Evolutionary conservation across 208 protist genomes (phyloP).

Genomic region (Novymonas esmeraldas): DNA sequence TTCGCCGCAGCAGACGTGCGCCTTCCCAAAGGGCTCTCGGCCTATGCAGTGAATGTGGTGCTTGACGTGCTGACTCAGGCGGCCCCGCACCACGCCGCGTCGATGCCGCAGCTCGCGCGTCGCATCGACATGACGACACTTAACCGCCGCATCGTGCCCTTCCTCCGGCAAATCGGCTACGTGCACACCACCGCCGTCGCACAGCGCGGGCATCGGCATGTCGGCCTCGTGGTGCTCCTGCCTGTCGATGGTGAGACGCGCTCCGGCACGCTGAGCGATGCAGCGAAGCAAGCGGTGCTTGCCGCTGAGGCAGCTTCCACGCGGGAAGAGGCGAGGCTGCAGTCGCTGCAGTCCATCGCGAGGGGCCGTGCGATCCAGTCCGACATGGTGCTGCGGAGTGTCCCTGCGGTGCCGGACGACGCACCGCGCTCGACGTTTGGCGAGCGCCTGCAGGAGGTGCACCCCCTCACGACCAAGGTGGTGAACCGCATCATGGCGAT

Average conservation of each 20-base stretch:
- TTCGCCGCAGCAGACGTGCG: conserved; percentile 13
- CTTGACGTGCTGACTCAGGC: conserved; percentile 56
- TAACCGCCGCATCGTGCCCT: conserved; percentile 55
- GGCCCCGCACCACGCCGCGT: conserved; percentile 45
- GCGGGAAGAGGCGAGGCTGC: not conserved
- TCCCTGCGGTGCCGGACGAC: conserved; percentile 47
- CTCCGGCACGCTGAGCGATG: conserved; percentile 27
- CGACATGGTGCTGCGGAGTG: conserved; percentile 35
- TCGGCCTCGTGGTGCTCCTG: conserved; percentile 68
- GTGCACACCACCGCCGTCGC: conserved; percentile 62
- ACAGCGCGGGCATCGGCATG: conserved; percentile 30
- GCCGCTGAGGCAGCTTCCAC: conserved; percentile 15
- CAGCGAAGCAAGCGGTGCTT: conserved; percentile 27
- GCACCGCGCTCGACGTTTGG: conserved; percentile 22
- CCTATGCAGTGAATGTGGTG: conserved; percentile 56
- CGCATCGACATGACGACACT: conserved; percentile 52
- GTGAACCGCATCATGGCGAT: conserved; percentile 55
- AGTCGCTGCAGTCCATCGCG: conserved; percentile 1
- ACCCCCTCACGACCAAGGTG: conserved; percentile 14
- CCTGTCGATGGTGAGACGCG: conserved; percentile 15
- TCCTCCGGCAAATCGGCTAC: conserved; percentile 41
- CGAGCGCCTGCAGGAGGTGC: conserved; percentile 22
- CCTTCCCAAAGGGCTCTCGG: conserved; percentile 56
- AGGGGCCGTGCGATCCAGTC: conserved; percentile 23
- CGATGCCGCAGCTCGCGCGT: conserved; percentile 39